These are phyloP conservation scores for Plasmodium berghei DNA, from an alignment of 169 alveolate genomes.

Conservation along the genomic window DNA sequence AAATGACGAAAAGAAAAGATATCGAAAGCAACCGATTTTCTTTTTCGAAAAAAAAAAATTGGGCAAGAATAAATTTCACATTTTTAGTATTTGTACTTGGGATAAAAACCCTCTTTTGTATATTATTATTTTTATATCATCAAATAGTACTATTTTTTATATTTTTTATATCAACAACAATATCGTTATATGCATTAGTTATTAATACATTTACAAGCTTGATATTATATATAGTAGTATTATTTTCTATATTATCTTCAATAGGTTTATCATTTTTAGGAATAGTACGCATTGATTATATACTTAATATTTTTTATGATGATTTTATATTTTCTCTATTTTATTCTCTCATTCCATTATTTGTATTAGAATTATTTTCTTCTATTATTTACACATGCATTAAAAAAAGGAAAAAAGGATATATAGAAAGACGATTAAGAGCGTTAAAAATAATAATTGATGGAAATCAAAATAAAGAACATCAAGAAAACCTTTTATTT, in stretches of 20 bases:
- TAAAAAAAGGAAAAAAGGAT: conserved; percentile 49
- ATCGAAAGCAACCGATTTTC: conserved; percentile 1
- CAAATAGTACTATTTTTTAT: conserved; percentile 48
- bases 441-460: conserved; percentile 38
- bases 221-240: conserved; percentile 30
- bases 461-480: neutral
- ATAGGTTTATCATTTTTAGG: conserved; percentile 15
- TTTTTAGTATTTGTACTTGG: conserved; percentile 69
- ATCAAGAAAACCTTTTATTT: conserved; percentile 23
- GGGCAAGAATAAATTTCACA: conserved; percentile 59
- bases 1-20: conserved; percentile 32
- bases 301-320: conserved; percentile 45
- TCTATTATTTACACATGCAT: conserved; percentile 33
- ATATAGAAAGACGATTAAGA: conserved; percentile 34
- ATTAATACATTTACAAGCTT: conserved; percentile 48
- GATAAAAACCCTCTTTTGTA: conserved; percentile 63
- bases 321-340: conserved; percentile 20
- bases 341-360: conserved; percentile 27
- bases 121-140: conserved; percentile 33
- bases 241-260: conserved; percentile 17
- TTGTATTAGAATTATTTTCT: conserved; percentile 34
- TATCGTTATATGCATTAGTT: conserved; percentile 40
- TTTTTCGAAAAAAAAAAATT: conserved; percentile 13
- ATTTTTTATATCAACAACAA: conserved; percentile 29
- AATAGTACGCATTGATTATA: conserved; percentile 24